phyloP scores from a whole-genome alignment of 169 alveolate genomes.

The Eimeria tenella region DNA sequence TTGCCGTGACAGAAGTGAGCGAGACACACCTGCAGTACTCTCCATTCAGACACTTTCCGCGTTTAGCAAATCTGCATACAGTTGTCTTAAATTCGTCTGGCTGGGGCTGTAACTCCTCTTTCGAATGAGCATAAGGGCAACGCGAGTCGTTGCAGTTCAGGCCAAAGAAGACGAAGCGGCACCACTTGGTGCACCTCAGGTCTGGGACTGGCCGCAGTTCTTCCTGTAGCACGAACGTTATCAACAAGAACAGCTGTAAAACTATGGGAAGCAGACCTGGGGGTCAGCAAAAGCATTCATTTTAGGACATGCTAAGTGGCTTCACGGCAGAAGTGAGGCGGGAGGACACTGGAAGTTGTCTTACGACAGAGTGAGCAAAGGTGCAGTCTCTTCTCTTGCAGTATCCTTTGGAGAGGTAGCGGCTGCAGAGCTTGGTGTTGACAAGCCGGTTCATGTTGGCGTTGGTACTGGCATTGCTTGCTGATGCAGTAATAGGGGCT shows the following conservation, averaged over 20 bases:
- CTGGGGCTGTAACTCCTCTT: not conserved
- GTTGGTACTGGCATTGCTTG: not conserved
- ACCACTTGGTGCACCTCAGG: conserved; percentile 36
- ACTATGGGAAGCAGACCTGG: not conserved
- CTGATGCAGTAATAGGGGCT: not conserved
- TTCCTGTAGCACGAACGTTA: not conserved
- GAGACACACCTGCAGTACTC: conserved; percentile 15
- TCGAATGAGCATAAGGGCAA: conserved; percentile 45
- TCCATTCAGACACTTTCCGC: conserved; percentile 25
- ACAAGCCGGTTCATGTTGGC: conserved; percentile 1
- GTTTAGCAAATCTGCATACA: not conserved
- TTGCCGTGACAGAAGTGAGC: no score
- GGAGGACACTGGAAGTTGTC: not conserved
- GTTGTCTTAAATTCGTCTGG: not conserved
- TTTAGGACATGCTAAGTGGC: not conserved
- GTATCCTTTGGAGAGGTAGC: conserved; percentile 34
- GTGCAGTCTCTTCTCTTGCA: conserved; percentile 48
- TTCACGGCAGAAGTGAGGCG: not conserved
- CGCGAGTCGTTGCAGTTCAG: conserved; percentile 22
- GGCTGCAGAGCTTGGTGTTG: conserved; percentile 16
- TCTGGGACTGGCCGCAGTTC: conserved; percentile 20
- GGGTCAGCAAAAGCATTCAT: not conserved
- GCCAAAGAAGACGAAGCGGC: conserved; percentile 39
- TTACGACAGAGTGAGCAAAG: conserved; percentile 32
- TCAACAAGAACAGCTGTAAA: no score